Conservation (phyloP, 1,139 yeast genomes). For the Candida tetrigidarum region DNA sequence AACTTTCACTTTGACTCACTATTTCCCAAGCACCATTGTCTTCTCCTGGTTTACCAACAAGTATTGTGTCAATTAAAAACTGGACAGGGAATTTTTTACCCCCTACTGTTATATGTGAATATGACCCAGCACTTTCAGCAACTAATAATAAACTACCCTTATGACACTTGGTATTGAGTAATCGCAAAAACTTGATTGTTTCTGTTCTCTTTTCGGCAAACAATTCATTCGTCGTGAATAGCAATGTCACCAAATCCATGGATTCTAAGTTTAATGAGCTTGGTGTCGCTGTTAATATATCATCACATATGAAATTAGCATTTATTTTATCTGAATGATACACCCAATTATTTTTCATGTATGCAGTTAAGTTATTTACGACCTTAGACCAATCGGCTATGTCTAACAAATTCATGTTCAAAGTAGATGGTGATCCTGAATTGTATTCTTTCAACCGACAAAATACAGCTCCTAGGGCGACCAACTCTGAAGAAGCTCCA, state of each 20-base stretch:
- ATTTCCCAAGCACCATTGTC: conserved; percentile 67
- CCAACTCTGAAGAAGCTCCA: conserved; percentile 87
- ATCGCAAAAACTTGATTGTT: conserved; percentile 63
- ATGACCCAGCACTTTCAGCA: conserved; percentile 90
- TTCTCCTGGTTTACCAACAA: conserved; percentile 58
- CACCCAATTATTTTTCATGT: conserved; percentile 57
- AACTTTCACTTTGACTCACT: conserved; percentile 68
- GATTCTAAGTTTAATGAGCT: conserved; percentile 20
- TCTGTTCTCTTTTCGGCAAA: conserved; percentile 69
- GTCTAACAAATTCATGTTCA: conserved; percentile 64
- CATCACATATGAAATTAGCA: conserved; percentile 53
- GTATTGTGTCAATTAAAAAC: conserved; percentile 72
- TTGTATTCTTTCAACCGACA: conserved; percentile 48
- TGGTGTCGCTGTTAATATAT: conserved; percentile 37
- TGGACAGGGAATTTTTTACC: conserved; percentile 80
- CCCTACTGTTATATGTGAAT: conserved; percentile 79
- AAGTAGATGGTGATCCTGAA: conserved; percentile 33
- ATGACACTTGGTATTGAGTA: conserved; percentile 48
- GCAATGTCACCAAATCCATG: conserved; percentile 60
- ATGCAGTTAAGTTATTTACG: conserved; percentile 43
- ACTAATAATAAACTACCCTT: conserved; percentile 65
- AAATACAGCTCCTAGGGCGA: conserved; percentile 67
- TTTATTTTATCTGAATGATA: conserved; percentile 41
- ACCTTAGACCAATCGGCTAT: conserved; percentile 77
- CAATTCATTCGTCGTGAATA: conserved; percentile 87